These are phyloP conservation scores for Schwanniomyces polymorphus DNA, from an alignment of 805 yeast genomes.

Conservation along the genomic window DNA sequence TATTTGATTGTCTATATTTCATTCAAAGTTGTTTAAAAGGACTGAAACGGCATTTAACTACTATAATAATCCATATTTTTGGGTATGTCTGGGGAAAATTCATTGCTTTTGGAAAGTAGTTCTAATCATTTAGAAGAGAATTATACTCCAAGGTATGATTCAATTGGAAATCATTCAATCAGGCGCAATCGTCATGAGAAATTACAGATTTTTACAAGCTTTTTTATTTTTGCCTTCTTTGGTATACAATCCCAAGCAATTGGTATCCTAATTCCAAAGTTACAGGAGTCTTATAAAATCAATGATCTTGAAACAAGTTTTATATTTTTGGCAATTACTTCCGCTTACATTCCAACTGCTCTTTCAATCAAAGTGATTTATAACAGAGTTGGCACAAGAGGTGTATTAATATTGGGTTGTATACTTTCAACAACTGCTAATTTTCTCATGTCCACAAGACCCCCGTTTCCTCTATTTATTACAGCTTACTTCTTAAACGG, in stretches of 20 bases:
- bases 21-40: too few relatives aligned
- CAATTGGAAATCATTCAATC: too few relatives aligned
- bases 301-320: slow-evolving; percentile 49
- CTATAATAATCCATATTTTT: too few relatives aligned
- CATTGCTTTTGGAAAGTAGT: too few relatives aligned
- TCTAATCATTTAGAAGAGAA: too few relatives aligned
- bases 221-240: slow-evolving; percentile 40
- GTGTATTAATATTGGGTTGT: slow-evolving; percentile 39
- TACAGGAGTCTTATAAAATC: slow-evolving; percentile 49
- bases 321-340: slow-evolving; percentile 50
- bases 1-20: too few relatives aligned
- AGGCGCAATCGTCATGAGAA: slow-evolving; percentile 9
- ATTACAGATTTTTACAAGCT: slow-evolving; percentile 43
- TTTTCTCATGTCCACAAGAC: slow-evolving; percentile 33
- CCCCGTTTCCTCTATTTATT: slow-evolving; percentile 44
- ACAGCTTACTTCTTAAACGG: slow-evolving; percentile 46
- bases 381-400: slow-evolving; percentile 45
- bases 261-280: slow-evolving; percentile 57
- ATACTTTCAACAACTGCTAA: slow-evolving; percentile 36
- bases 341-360: slow-evolving; percentile 58
- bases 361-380: slow-evolving; percentile 45
- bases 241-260: slow-evolving; percentile 63
- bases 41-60: too few relatives aligned
- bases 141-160: too few relatives aligned
- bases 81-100: too few relatives aligned